A percentile compares a stretch with the other conserved stretches of the same genome.
Evolutionary conservation across 2,329 filamentous ascomycete species (phyloP).

Genomic region (Fusarium albosuccineum): DNA sequence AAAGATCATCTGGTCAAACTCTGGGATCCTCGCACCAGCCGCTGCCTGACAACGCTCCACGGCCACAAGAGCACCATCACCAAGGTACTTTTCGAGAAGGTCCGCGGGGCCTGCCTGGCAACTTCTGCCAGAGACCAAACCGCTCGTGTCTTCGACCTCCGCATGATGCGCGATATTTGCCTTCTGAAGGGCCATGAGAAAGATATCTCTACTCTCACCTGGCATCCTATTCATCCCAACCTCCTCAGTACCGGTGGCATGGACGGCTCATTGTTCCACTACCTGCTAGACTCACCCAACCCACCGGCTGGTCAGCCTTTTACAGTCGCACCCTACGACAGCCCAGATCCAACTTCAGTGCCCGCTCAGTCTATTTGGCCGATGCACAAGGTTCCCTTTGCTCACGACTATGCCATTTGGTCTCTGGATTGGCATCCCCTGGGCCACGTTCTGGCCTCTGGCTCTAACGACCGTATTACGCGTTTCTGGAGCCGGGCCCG

Average conservation of each 20-base stretch:
- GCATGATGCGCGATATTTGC: constrained; percentile 98
- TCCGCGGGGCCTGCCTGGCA: constrained; percentile 85
- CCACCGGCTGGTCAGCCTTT: constrained; percentile 79
- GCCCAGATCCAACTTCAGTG: constrained; percentile 80
- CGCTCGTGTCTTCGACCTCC: constrained; percentile 91
- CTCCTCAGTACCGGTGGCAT: constrained; percentile 91
- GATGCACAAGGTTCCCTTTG: constrained; percentile 86
- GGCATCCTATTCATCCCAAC: constrained; percentile 93
- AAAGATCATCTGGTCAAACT: constrained; percentile 98
- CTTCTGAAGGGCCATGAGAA: constrained; percentile 95
- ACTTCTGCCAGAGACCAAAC: constrained; percentile 95
- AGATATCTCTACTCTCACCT: constrained; percentile 90
- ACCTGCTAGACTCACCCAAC: constrained; percentile 95
- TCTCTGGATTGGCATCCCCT: constrained; percentile 98
- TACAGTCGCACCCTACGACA: constrained; percentile 86
- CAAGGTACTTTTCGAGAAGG: constrained; percentile 89
- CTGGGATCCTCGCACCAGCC: constrained; percentile 94
- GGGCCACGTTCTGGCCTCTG: constrained; percentile 93
- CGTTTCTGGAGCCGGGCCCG: constrained; percentile 95
- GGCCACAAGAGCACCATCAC: constrained; percentile 98
- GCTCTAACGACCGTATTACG: constrained; percentile 96
- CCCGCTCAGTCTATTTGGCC: constrained; percentile 93
- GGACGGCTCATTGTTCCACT: constrained; percentile 91
- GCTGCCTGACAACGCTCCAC: constrained; percentile 92
- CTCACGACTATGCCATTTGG: constrained; percentile 97